A percentile compares a stretch with the other conserved stretches of the same genome.
These are phyloP conservation scores for Penicillium odoratum DNA, from an alignment of 495 filamentous ascomycete genomes.

Conservation along the genomic window DNA sequence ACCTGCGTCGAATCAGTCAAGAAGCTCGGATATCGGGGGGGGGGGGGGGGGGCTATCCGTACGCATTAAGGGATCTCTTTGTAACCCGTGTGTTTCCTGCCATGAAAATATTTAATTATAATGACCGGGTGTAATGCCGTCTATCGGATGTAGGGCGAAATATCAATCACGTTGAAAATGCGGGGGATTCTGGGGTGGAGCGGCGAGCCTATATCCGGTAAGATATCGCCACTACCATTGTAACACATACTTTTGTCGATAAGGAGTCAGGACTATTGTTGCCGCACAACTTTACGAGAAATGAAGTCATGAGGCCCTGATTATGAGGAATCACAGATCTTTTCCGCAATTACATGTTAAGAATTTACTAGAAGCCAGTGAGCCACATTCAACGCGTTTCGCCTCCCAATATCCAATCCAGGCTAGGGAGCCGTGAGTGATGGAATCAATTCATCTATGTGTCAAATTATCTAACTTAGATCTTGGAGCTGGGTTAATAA, in stretches of 20 bases:
- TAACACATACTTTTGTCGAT: background rate
- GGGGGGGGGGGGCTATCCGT: slow-evolving; percentile 12
- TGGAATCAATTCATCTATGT: background rate
- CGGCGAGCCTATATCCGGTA: slow-evolving; percentile 2
- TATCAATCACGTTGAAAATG: slow-evolving; percentile 11
- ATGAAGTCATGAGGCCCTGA: background rate
- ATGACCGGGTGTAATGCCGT: background rate
- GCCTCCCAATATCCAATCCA: background rate
- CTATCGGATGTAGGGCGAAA: slow-evolving; percentile 1
- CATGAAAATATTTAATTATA: slow-evolving; percentile 13
- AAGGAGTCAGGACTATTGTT: background rate
- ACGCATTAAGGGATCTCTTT: slow-evolving; percentile 44
- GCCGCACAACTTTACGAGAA: background rate
- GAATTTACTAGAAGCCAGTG: too few species aligned
- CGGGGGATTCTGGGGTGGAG: slow-evolving; percentile 17
- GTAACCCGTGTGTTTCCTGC: slow-evolving; percentile 27
- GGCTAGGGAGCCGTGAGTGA: background rate
- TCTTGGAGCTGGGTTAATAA: background rate
- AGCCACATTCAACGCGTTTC: background rate
- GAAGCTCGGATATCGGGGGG: background rate
- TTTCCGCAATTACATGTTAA: background rate
- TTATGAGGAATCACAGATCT: background rate
- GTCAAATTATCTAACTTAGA: background rate
- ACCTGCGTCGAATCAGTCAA: slow-evolving; percentile 22
- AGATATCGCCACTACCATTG: background rate